Evolutionary conservation across 2,329 filamentous ascomycete species (phyloP), one percentile per base, ranked within the genome.

Genomic region (Neonectria hederae): DNA sequence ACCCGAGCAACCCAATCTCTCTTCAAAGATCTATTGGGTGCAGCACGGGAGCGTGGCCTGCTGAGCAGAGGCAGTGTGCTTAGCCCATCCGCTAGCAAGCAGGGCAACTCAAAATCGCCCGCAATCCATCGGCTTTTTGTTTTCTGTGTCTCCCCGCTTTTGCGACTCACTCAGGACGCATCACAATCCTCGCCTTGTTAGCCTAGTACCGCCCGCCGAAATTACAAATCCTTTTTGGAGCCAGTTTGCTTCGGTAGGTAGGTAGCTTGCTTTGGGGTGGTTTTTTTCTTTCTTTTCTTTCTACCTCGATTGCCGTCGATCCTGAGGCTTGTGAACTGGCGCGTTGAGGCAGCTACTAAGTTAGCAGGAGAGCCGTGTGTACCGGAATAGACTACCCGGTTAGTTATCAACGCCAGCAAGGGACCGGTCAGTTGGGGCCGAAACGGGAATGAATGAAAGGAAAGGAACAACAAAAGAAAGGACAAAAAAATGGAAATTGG

Each of bases 71-170:
- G 28, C 28, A n/a, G n/a, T n/a, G n/a, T n/a, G n/a, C n/a, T n/a
- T n/a, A n/a, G n/a, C n/a, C n/a, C n/a, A 32, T 32, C 26, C 53
- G 28, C 59, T 62, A 62, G 21, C 22, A 42, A 40, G 28, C 14
- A 38, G 48, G n/a, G 30, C 48, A 54, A 58, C 60, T 58, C 51
- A 49, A 58, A 58, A 49, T 3, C 14, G 53, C 59, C 59, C 54
- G 59, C 21, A 51, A 26, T 46, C 40, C 35, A 10, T 59, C 54
- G 49, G 60, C 42, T 35, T 42, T 21, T 42, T 22, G n/a, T n/a
- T 22, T 35, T 46, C 26, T 35, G 35, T 35, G 17, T 17, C 19
- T 28, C 40, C 32, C 35, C 14, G 24, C 24, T 51, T 51, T 45
- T 17, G n/a, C 24, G 49, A 58, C 54, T 24, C 55, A 49, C 30